Base-by-base conservation (phyloP, 306 rosid genomes). In the Pyrus communis region DNA sequence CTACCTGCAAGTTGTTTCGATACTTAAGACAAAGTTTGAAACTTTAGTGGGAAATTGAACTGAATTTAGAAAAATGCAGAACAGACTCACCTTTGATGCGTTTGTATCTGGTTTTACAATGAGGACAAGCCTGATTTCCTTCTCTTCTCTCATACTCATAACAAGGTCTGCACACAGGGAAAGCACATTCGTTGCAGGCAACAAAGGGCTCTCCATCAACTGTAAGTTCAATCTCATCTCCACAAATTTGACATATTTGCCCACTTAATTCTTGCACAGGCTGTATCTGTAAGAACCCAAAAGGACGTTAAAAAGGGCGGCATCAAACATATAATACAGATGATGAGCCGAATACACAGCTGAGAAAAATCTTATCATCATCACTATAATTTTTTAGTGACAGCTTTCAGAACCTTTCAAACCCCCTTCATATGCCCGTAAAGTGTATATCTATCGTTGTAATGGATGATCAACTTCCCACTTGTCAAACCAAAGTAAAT, bases 171-270 rank as follows among this genome's bases (percentile, higher is more conserved):
- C 98, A 93, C 63, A 93, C 93, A 9, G 98, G 98, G 84, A 93
- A 91, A 60, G 98, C 98, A 86, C 98, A 89, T 77, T 93, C 98
- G 25, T 93, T 93, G 88, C 98, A 91, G 27, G 98, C 98, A 85
- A 93, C 98, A 83, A 93, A 89, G 11, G 88, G 91, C 86, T 93
- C 98, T 77, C 98, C 95, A 17, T 91, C 96, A 27, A 81, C 90
- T 2, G 96, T 89, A 64, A 93, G 77, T 81, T 89, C 98, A 18
- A 93, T 79, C 82, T 88, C 95, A 66, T 93, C 98, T 35, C 90
- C 90, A 72, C 96, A 93, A 81, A 93, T 93, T 74, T 91, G 95
- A 80, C 98, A 93, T 76, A 81, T 81, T 83, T 93, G 98, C 43
- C 91, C 98, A 78, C 96, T 89, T 86, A 91, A 82, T 70, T 93